Evolutionary conservation across 257 asterid species (phyloP).

Genomic region (Prunella vulgaris): DNA sequence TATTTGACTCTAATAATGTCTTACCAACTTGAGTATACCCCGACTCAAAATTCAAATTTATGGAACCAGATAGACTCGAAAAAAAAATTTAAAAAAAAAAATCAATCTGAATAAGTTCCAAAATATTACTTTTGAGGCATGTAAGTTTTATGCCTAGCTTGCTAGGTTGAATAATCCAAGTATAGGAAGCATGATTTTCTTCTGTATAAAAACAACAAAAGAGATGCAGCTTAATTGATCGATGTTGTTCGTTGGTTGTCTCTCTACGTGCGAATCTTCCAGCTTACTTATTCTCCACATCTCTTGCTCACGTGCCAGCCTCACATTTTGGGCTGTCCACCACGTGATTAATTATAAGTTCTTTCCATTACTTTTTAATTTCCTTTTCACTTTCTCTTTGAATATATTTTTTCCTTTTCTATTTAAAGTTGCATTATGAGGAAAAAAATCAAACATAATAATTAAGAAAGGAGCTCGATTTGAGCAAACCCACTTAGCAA

Average conservation of each 20-base stretch:
- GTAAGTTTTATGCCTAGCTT: not conserved
- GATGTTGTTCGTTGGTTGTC: not conserved
- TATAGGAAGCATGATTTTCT: not conserved
- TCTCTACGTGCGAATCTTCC: conserved; percentile 12
- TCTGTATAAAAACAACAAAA: conserved; percentile 2
- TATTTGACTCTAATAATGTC: too few species aligned
- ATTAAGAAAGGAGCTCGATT: too few species aligned
- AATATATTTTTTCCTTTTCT: not conserved
- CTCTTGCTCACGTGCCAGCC: conserved; percentile 17
- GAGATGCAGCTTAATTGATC: not conserved
- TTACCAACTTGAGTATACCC: too few species aligned
- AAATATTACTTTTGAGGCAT: not conserved
- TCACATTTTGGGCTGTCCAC: conserved; percentile 15
- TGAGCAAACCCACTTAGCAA: too few species aligned
- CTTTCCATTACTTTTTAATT: not conserved
- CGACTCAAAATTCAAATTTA: too few species aligned
- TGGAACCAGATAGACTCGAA: too few species aligned
- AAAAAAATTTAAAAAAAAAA: too few species aligned
- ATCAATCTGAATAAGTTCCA: not conserved
- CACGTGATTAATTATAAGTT: conserved; percentile 8
- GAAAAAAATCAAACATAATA: not conserved
- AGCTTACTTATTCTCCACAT: not conserved
- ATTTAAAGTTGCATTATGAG: not conserved
- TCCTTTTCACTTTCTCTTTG: not conserved
- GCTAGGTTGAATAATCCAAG: not conserved